A percentile compares a stretch with the other conserved stretches of the same genome.
Evolutionary conservation across 495 filamentous ascomycete species (phyloP).

Genomic region (Collariella sp.): DNA sequence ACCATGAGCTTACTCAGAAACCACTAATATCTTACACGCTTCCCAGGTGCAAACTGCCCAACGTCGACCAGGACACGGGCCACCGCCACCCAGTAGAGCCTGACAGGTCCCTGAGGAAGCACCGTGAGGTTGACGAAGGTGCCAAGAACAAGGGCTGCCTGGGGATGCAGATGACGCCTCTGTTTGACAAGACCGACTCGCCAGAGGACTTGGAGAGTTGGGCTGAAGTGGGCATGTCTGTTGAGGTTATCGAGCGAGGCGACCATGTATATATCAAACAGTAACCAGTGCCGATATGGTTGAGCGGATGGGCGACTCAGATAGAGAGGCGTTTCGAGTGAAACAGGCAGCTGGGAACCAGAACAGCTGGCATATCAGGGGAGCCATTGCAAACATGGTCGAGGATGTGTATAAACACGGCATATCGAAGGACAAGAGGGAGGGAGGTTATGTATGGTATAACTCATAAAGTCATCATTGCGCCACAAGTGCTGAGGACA

Average conservation of each 20-base stretch:
- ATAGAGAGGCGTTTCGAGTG: no score
- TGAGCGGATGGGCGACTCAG: no score
- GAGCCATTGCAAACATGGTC: neutral
- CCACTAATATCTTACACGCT: neutral
- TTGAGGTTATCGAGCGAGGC: constrained; percentile 33
- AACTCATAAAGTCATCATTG: neutral
- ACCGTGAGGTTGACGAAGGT: constrained; percentile 67
- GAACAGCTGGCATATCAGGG: no score
- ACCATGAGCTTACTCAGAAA: neutral
- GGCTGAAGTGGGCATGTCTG: constrained; percentile 38
- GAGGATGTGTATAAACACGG: no score
- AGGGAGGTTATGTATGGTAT: no score
- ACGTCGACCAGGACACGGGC: constrained; percentile 69
- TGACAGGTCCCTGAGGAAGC: constrained; percentile 58
- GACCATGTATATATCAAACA: constrained; percentile 35
- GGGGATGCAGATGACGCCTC: constrained; percentile 75
- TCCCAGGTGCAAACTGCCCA: constrained; percentile 68
- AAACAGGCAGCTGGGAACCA: no score
- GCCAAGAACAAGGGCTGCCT: constrained; percentile 62
- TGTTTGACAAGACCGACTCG: constrained; percentile 31
- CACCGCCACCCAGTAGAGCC: constrained; percentile 64
- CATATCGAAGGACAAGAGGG: no score
- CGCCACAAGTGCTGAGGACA: neutral
- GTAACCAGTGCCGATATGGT: constrained; percentile 4
- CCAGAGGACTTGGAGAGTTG: constrained; percentile 29